Conservation (phyloP, 2,329 filamentous ascomycete species). For the Venturia carpophila region DNA sequence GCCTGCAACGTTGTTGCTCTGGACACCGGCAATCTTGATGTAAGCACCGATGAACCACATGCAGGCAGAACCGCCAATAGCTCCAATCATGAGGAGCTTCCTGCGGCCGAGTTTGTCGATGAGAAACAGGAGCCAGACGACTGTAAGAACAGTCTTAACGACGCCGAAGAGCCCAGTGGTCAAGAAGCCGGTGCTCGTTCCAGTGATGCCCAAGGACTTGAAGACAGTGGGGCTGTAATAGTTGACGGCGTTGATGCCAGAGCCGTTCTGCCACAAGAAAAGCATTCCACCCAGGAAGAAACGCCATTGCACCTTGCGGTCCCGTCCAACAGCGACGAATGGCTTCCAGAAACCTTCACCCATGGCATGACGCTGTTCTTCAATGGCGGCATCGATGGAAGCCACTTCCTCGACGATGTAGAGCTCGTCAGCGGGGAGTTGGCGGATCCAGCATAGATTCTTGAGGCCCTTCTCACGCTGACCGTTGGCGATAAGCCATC, state of each 20-base stretch:
- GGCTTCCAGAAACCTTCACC: constrained; percentile 70
- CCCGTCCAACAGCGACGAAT: constrained; percentile 49
- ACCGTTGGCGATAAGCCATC: constrained; percentile 39
- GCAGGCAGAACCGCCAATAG: constrained; percentile 52
- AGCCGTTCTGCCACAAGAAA: constrained; percentile 73
- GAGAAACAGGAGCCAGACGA: constrained; percentile 61
- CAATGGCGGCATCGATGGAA: constrained; percentile 62
- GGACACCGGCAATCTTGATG: constrained; percentile 45
- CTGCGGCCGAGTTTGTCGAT: constrained; percentile 58
- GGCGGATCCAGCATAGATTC: constrained; percentile 55
- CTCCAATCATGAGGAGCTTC: constrained; percentile 58
- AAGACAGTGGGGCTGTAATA: constrained; percentile 54
- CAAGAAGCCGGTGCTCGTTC: constrained; percentile 51
- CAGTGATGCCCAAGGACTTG: constrained; percentile 54
- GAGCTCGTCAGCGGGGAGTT: constrained; percentile 47
- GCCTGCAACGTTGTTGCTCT: constrained; percentile 26
- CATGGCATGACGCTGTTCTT: constrained; percentile 54
- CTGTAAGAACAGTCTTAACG: constrained; percentile 61
- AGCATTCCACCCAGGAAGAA: constrained; percentile 66
- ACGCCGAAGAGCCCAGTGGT: constrained; percentile 72
- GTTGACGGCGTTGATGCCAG: constrained; percentile 69
- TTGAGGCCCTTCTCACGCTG: constrained; percentile 34
- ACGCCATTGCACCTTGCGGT: constrained; percentile 56
- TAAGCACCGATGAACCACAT: constrained; percentile 59
- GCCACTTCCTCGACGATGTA: constrained; percentile 69